These are phyloP conservation scores for peach (Prunus persica) DNA, from an alignment of 306 rosid species.

Conservation along the genomic window Prunus_persica_NCBIv2 NC_034011.1:26790501-26791000, in stretches of 20 bases:
- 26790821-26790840: too few relatives aligned
- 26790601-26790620: constrained; percentile 65
- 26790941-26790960: background rate
- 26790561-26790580: constrained; percentile 42
- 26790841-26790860: background rate
- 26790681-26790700: constrained; percentile 51
- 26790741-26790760: background rate
- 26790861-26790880: background rate
- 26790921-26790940: background rate
- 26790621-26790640: constrained; percentile 78
- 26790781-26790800: background rate
- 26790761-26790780: background rate
- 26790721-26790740: background rate
- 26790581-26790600: constrained; percentile 54
- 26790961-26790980: background rate
- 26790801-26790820: background rate
- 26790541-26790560: background rate
- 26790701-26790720: constrained; percentile 20
- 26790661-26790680: constrained; percentile 53
- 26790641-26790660: constrained; percentile 61
- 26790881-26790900: background rate
- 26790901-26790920: background rate
- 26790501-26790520: background rate
- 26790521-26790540: background rate
- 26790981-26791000: background rate